Base-by-base conservation (phyloP, 2,329 filamentous ascomycete species). In the Dothistroma pini region DNA sequence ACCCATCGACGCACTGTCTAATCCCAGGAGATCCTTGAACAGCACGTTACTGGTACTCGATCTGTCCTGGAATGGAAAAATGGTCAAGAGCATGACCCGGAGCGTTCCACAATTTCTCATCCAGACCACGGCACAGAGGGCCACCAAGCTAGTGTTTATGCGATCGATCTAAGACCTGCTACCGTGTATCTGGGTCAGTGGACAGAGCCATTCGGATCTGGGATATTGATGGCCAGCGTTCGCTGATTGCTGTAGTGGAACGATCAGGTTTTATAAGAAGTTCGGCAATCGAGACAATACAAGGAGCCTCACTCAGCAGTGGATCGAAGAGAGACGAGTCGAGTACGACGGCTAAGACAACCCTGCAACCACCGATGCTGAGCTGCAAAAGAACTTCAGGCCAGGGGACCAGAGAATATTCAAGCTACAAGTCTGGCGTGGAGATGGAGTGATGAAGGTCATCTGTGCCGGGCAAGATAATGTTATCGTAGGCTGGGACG, bases 181-280 rank as follows among this genome's bases (percentile, higher is more conserved):
- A 59, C 49, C 49, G 66, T 8, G 54, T 66, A 4, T 60, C 61
- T 25, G 60, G 34, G 22, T 63, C 59, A 1, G 31, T 16, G 31
- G 64, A 68, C 57, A 50, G 48, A 10, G 59, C 62, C 14, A 50
- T 63, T 19, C 48, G 64, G n/a, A 54, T 65, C 29, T 66, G 62
- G 64, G 48, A 63, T 34, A 50, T 68, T 22, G 22, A 32, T 25
- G 65, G 58, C 4, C 58, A 63, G 50, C 52, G 54, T 47, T 44
- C 41, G 5, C 14, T 19, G 41, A 6, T 9, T 44, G 4, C 16
- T 19, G 4, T 44, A 19, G 9, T 19, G 41, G 41, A 1, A 19
- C 14, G 12, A 19, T 44, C 41, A 19, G 41, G 16, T 19, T 44
- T 9, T 19, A 9, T 5, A 44, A 19, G 41, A 44, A n/a, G n/a